Conservation (phyloP, 176 grass and related monocot genomes). For the Rhynchospora breviuscula region DNA sequence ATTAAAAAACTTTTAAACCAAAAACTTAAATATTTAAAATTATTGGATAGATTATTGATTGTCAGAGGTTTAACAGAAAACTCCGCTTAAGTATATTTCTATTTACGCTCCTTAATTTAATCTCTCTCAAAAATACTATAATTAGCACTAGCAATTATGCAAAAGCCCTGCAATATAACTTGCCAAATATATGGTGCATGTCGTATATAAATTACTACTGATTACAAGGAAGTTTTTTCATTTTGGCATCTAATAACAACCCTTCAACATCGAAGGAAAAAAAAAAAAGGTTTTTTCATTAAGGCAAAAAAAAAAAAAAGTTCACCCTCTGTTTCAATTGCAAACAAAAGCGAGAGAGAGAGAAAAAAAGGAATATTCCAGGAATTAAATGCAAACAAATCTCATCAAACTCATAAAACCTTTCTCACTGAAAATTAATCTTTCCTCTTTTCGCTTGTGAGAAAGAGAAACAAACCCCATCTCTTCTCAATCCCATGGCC, state of each 20-base stretch:
- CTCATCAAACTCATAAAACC: background rate
- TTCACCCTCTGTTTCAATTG: background rate
- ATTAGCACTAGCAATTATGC: background rate
- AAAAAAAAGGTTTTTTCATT: background rate
- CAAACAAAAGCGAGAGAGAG: too few relatives aligned
- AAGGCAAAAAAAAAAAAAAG: background rate
- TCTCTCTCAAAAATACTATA: background rate
- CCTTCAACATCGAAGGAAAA: background rate
- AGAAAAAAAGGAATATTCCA: background rate
- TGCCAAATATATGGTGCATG: background rate
- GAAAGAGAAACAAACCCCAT: background rate
- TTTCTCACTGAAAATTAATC: background rate
- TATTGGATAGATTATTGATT: background rate
- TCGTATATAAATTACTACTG: background rate
- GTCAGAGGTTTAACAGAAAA: background rate
- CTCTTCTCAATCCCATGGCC: background rate
- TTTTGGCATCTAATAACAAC: background rate
- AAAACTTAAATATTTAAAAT: background rate
- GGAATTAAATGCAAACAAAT: slow-evolving; percentile 5
- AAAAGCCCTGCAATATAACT: background rate
- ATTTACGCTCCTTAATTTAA: background rate
- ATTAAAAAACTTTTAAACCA: too few relatives aligned
- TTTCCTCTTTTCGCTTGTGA: background rate
- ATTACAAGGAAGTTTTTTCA: background rate
- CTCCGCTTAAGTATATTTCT: background rate